A percentile compares a stretch with the other conserved stretches of the same genome.
Evolutionary conservation across 768 basidiomycete genomes (phyloP).

Genomic region (Leccinum fibrillosum): DNA sequence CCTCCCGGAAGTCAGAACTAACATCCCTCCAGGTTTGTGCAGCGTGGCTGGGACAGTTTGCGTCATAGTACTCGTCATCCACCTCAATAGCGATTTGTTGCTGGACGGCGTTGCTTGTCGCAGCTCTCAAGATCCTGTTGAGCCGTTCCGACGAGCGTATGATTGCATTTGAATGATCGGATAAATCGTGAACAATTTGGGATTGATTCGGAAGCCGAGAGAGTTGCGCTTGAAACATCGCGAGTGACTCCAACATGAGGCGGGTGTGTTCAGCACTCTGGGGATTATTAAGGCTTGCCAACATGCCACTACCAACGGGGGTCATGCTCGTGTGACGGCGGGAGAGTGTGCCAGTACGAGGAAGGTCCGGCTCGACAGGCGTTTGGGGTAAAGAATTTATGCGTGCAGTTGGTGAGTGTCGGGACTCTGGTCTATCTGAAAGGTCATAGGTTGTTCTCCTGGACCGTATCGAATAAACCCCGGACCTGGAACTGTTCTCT

Average conservation of each 20-base stretch:
- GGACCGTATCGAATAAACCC: conserved; percentile 16
- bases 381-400: conserved; percentile 13
- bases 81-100: conserved; percentile 77
- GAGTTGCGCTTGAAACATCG: conserved; percentile 67
- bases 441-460: conserved; percentile 25
- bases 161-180: conserved; percentile 58
- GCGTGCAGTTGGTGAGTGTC: conserved; percentile 13
- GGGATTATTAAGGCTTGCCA: conserved; percentile 10
- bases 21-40: conserved; percentile 66
- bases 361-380: conserved; percentile 14
- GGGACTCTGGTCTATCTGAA: conserved; percentile 21
- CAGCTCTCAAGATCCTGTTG: conserved; percentile 55
- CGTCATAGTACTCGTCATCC: conserved; percentile 37
- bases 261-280: conserved; percentile 55
- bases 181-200: conserved; percentile 48
- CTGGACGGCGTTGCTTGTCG: conserved; percentile 60
- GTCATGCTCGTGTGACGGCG: conserved; percentile 17
- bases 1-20: conserved; percentile 70
- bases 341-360: conserved; percentile 8
- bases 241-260: conserved; percentile 67
- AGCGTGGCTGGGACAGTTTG: conserved; percentile 33
- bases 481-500: conserved; percentile 13
- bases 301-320: conserved; percentile 15
- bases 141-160: conserved; percentile 66
- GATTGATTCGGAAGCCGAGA: conserved; percentile 50